Base-by-base conservation (phyloP, 2,329 filamentous ascomycete genomes). In the Monosporascus sp. region DNA sequence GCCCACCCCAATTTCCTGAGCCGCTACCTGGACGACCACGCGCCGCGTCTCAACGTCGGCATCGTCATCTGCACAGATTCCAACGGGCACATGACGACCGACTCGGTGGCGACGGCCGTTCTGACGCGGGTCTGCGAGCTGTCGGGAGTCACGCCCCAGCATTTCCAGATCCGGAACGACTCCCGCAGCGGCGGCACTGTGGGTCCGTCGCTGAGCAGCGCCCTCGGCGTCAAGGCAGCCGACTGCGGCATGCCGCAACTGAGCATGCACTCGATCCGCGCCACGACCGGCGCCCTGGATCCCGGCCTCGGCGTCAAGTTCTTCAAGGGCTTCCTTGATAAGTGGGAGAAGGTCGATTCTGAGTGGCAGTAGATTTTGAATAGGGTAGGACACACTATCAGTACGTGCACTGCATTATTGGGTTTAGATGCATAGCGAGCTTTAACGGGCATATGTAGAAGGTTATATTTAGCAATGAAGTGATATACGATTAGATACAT, bases 51-150 rank as follows among this genome's bases (percentile, higher is more conserved):
- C 51, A 99, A 99, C 68, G 83, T 94, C 35, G 94, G 94, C 37
- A 80, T 97, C 35, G 83, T 85, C 17, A 79, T 99, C 39, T 85
- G 84, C 46, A 84, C 85, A 22, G 93, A 97, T 71, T 84, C 85
- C 49, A 97, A 97, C 65, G 94, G 90, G 5, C 90, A 97, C 73
- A 96, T 97, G 89, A 96, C 93, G 3, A 97, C 93, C 3, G 92
- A 97, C 67, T 84, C 87, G 52, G 84, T 96, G 18, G 94, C 89
- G 11, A 89, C 89, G 4, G 85, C 90, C 5, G 82, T 97, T 55
- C 75, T 97, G 37, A 83, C 87, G 60, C 82, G 89, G 25, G 82
- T 95, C 39, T 92, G 90, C 7, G 85, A 91, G 60, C 84, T 89
- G 54, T 81, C 78, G 56, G 89, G 77, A 49, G 83, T 83, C 52